Percentiles rank a stretch among this genome's conserved stretches.
These are phyloP conservation scores for Exophiala viscosa DNA, from an alignment of 2,329 filamentous ascomycete species.

Conservation along the genomic window DNA sequence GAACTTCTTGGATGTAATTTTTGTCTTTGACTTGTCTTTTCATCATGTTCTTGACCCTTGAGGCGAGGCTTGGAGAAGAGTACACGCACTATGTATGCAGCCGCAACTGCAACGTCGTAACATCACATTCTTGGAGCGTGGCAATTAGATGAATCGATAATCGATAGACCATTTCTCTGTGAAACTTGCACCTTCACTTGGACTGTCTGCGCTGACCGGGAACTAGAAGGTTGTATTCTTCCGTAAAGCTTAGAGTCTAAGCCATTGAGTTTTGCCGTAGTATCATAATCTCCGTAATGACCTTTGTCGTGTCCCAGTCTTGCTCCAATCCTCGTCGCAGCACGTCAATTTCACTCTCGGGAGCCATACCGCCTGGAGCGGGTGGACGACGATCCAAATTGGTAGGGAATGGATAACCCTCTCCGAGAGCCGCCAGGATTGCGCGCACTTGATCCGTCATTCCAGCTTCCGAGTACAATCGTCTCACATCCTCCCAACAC, in stretches of 20 bases:
- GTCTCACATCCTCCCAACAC: conserved; percentile 52
- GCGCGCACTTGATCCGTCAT: conserved; percentile 50
- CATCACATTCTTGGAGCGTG: not conserved
- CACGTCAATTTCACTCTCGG: conserved; percentile 56
- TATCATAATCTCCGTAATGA: conserved; percentile 41
- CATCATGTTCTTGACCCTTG: conserved; percentile 10
- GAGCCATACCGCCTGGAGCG: conserved; percentile 56
- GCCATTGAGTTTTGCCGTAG: conserved; percentile 37
- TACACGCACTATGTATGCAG: not conserved
- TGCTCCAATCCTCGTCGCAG: conserved; percentile 44
- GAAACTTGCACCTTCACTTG: too few relatives aligned
- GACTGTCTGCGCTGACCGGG: too few relatives aligned
- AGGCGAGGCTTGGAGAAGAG: conserved; percentile 15
- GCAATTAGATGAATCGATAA: too few relatives aligned
- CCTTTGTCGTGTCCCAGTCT: conserved; percentile 38
- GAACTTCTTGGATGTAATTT: conserved; percentile 12
- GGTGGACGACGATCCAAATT: conserved; percentile 58
- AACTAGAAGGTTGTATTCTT: not conserved
- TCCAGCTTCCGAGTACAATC: conserved; percentile 39
- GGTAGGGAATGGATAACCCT: conserved; percentile 61
- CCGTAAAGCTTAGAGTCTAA: conserved; percentile 3
- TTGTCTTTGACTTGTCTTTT: conserved; percentile 12
- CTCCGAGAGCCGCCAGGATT: conserved; percentile 50
- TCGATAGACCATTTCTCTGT: too few relatives aligned
- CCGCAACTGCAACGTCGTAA: too few relatives aligned